Percentiles rank a stretch among this genome's conserved stretches.
phyloP scores from a whole-genome alignment of 176 grass and related monocot genomes.

The Saccharum officinarum region DNA sequence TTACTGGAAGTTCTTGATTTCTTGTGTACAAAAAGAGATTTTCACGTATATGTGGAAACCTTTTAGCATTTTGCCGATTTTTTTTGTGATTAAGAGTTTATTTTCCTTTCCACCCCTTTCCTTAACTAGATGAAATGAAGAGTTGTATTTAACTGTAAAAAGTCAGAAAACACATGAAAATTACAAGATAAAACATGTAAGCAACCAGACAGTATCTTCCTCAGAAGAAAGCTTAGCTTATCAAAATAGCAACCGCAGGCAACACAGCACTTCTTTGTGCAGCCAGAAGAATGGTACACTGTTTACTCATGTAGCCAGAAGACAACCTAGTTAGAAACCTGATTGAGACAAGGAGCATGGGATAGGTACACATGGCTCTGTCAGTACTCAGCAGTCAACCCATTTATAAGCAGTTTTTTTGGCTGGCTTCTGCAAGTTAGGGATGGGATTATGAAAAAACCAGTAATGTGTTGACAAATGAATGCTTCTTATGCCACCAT shows the following conservation, averaged over 20 bases:
- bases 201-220: not conserved
- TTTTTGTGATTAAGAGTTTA: not conserved
- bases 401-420: slow-evolving; percentile 3
- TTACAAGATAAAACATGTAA: not conserved
- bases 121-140: not conserved
- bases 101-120: not conserved
- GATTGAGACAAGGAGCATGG: not conserved
- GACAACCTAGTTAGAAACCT: not conserved
- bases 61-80: not conserved
- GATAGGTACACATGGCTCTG: not conserved
- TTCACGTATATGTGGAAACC: not conserved
- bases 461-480: not conserved
- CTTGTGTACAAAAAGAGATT: slow-evolving; percentile 19
- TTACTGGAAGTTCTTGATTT: not conserved
- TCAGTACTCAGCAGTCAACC: not conserved
- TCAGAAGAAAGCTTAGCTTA: not conserved
- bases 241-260: not conserved
- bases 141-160: not conserved
- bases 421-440: not conserved
- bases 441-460: not conserved
- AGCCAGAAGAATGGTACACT: not conserved
- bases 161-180: not conserved
- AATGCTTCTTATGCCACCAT: not conserved
- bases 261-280: not conserved
- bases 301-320: slow-evolving; percentile 8